Percentiles rank a stretch among this genome's conserved stretches.
phyloP scores from a whole-genome alignment of 1,284 basidiomycete species.

The Earliella scabrosa region DNA sequence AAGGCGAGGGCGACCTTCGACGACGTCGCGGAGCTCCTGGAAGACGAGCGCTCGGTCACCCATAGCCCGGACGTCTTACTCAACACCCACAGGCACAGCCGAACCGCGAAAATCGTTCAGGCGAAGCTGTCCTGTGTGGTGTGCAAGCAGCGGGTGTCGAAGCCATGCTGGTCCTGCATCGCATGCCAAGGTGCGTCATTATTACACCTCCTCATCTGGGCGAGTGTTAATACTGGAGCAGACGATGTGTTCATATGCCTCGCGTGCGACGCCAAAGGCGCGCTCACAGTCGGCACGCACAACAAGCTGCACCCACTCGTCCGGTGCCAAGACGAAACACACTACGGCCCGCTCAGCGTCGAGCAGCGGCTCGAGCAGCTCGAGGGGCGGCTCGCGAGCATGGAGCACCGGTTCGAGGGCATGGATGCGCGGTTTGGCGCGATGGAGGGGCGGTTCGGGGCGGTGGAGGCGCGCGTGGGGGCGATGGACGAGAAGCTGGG shows the following conservation, averaged over 20 bases:
- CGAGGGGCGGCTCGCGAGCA: not conserved
- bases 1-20: slow-evolving; percentile 6
- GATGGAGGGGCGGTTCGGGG: slow-evolving; percentile 25
- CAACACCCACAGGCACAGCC: slow-evolving; percentile 1
- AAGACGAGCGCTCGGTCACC: not conserved
- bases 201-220: too few species aligned
- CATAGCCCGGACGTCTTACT: not conserved
- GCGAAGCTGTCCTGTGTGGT: slow-evolving; percentile 7
- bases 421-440: slow-evolving; percentile 20
- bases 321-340: slow-evolving; percentile 17
- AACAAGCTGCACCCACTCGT: slow-evolving; percentile 24
- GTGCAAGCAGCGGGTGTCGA: slow-evolving; percentile 13
- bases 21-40: not conserved
- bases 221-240: too few species aligned
- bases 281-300: slow-evolving; percentile 5
- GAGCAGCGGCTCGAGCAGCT: not conserved
- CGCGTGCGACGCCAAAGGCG: slow-evolving; percentile 13
- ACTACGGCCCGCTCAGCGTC: not conserved
- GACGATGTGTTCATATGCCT: slow-evolving; percentile 22
- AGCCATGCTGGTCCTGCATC: slow-evolving; percentile 34
- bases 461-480: slow-evolving; percentile 4
- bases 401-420: slow-evolving; percentile 1
- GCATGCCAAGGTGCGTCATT: slow-evolving; percentile 24
- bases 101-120: not conserved
- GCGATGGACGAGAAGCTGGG: slow-evolving; percentile 18